Conservation (phyloP, 306 rosid species). For the Lotus japonicus region DNA sequence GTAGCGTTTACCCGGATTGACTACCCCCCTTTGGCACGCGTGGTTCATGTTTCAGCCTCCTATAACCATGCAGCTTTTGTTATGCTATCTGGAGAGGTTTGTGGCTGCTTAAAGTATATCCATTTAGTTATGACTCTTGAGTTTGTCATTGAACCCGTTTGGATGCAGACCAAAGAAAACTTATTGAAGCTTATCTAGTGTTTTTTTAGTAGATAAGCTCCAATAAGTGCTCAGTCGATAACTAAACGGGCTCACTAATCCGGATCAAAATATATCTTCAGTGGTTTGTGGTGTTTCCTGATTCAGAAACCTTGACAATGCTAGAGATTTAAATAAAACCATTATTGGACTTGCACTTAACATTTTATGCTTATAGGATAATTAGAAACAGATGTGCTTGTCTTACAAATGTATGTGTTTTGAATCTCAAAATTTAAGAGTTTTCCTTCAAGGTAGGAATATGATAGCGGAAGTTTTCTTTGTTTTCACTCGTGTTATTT, state of each 20-base stretch:
- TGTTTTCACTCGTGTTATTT: background rate
- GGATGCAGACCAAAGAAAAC: too few species aligned
- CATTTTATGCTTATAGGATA: conserved; percentile 1
- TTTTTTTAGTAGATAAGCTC: too few species aligned
- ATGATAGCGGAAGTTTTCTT: background rate
- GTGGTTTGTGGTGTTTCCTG: background rate
- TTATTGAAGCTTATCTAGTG: too few species aligned
- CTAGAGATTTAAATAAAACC: background rate
- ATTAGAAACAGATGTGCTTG: background rate
- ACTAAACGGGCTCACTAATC: background rate
- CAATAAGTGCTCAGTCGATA: too few species aligned
- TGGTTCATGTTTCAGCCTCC: conserved; percentile 82
- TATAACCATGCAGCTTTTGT: conserved; percentile 87
- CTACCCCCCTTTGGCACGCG: conserved; percentile 53
- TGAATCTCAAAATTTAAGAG: background rate
- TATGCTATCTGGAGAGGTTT: conserved; percentile 80
- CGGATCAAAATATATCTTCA: background rate
- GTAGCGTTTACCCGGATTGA: conserved; percentile 59
- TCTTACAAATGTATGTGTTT: background rate
- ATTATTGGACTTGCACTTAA: conserved; percentile 4
- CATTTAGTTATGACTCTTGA: background rate
- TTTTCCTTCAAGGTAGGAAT: background rate
- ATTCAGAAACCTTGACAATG: background rate
- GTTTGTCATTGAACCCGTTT: background rate
- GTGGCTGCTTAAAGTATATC: conserved; percentile 17